A percentile compares a stretch with the other conserved stretches of the same genome.
Conservation (phyloP, 495 filamentous ascomycete genomes). For the Tuber brumale region DNA sequence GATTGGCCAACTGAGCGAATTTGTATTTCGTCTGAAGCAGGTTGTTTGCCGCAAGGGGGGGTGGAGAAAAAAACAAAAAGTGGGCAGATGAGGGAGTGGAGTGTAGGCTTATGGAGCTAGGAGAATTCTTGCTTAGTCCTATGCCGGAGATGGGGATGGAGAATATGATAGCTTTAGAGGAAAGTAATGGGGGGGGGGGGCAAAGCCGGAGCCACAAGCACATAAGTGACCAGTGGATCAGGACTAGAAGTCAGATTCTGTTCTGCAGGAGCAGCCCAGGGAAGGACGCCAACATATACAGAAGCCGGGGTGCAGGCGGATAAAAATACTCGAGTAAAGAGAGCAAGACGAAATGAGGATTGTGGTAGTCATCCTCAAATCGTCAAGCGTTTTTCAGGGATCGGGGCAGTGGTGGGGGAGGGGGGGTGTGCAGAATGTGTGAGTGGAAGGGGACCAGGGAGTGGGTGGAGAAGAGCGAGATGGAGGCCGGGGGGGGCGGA, state of each 20-base stretch:
- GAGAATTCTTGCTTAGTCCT: conserved; percentile 3
- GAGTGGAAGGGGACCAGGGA: conserved; percentile 12
- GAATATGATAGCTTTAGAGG: conserved; percentile 22
- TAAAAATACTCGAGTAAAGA: conserved; percentile 20
- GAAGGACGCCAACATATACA: conserved; percentile 25
- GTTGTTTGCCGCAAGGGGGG: conserved; percentile 15
- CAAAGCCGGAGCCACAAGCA: conserved; percentile 26
- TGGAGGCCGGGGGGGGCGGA: not conserved
- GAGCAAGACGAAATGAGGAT: conserved; percentile 30
- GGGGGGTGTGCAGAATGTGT: conserved; percentile 14
- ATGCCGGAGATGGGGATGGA: conserved; percentile 25
- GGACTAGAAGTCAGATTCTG: conserved; percentile 23
- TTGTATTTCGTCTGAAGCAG: conserved; percentile 35
- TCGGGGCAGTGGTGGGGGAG: conserved; percentile 19
- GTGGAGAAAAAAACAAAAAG: conserved; percentile 28
- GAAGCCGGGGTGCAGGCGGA: conserved; percentile 17
- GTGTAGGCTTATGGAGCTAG: conserved; percentile 23
- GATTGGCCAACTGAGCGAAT: conserved; percentile 38
- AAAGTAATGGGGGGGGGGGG: conserved; percentile 7
- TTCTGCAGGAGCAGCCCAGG: conserved; percentile 35
- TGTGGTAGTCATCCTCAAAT: conserved; percentile 29
- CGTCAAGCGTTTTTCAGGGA: conserved; percentile 35
- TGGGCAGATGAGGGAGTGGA: conserved; percentile 18
- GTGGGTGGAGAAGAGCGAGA: too few relatives aligned
- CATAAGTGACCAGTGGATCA: conserved; percentile 28